Evolutionary conservation across 73 alveolate species (phyloP).

Genomic region (Paramecium sexaurelia): DNA sequence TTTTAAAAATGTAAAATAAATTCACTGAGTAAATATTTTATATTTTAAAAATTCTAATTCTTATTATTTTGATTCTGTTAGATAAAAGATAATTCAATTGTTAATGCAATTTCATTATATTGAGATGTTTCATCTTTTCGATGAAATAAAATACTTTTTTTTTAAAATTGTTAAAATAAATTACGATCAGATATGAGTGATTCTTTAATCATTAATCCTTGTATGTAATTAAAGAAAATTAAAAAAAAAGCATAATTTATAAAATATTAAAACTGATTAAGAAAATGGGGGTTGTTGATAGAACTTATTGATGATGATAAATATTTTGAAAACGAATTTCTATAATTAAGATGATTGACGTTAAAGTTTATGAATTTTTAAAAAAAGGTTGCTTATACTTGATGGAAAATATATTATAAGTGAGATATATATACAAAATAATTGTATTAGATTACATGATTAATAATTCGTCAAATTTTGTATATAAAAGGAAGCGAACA

Average conservation of each 20-base stretch:
- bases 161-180: no score
- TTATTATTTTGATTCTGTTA: no score
- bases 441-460: background rate
- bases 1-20: no score
- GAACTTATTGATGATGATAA: background rate
- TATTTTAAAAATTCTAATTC: no score
- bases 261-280: background rate
- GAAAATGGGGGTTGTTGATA: background rate
- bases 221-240: background rate
- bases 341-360: background rate
- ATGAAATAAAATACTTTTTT: background rate
- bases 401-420: background rate
- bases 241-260: background rate
- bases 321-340: background rate
- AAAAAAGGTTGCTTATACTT: background rate
- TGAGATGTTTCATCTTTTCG: background rate
- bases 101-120: no score
- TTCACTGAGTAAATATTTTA: no score
- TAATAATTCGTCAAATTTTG: conserved; percentile 5
- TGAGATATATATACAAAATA: background rate
- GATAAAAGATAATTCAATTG: no score
- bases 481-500: background rate
- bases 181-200: background rate
- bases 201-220: background rate
- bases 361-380: background rate